A percentile compares a stretch with the other conserved stretches of the same genome.
Evolutionary conservation across 257 asterid species (phyloP).

Genomic region (Solanum lycopersicoides): DNA sequence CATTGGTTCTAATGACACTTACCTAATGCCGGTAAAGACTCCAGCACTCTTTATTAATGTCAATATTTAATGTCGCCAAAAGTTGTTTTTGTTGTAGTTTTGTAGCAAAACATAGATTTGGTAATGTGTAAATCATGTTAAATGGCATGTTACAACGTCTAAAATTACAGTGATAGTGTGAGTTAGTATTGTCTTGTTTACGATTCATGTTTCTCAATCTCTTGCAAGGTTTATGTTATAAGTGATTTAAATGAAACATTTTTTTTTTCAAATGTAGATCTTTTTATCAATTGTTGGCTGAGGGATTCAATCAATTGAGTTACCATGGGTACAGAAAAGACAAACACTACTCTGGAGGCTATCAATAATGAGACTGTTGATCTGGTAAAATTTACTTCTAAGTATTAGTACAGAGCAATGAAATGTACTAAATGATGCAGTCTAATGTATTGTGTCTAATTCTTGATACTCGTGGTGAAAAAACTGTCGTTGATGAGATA

Average conservation of each 20-base stretch:
- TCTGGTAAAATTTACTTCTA: slow-evolving; percentile 6
- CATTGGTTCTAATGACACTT: too few relatives aligned
- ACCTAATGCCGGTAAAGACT: too few relatives aligned
- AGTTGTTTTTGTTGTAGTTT: too few relatives aligned
- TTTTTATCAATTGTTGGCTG: not conserved
- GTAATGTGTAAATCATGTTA: not conserved
- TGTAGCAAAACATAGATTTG: too few relatives aligned
- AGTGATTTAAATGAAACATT: not conserved
- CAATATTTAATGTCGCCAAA: too few relatives aligned
- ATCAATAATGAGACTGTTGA: slow-evolving; percentile 19
- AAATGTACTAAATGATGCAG: not conserved
- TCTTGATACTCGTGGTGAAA: not conserved
- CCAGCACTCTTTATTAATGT: too few relatives aligned
- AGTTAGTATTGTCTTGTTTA: not conserved
- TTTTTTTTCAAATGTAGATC: not conserved
- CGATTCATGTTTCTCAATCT: not conserved
- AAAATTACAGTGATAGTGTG: not conserved
- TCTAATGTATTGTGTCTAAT: not conserved
- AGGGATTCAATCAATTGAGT: not conserved
- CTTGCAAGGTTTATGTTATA: not conserved
- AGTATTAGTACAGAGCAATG: not conserved
- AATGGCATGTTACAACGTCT: not conserved
- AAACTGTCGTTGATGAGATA: not conserved
- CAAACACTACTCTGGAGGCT: slow-evolving; percentile 8
- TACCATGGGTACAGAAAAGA: slow-evolving; percentile 7